Evolutionary conservation across 2,329 filamentous ascomycete species (phyloP).

Genomic region (Cladophialophora chaetospira): DNA sequence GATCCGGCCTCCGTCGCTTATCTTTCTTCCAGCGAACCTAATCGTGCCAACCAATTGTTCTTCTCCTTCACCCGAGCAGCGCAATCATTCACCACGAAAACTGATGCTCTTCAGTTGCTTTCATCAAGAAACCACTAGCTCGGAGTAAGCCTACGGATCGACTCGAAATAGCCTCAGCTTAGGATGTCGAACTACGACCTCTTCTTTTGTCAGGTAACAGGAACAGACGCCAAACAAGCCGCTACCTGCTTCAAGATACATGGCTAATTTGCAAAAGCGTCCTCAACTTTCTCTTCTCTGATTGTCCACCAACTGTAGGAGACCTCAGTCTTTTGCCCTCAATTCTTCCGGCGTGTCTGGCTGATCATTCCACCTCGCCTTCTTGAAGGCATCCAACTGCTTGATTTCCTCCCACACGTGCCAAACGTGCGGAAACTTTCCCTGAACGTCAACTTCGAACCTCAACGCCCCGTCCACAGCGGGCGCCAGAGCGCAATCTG

Average conservation of each 20-base stretch:
- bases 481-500: slow-evolving; percentile 61
- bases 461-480: slow-evolving; percentile 60
- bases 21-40: no score
- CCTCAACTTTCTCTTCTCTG: background rate
- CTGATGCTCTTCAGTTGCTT: no score
- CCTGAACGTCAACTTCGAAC: slow-evolving; percentile 55
- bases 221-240: no score
- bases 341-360: slow-evolving; percentile 56
- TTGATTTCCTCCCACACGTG: slow-evolving; percentile 52
- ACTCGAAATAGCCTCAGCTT: no score
- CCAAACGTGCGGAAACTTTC: slow-evolving; percentile 50
- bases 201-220: no score
- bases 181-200: no score
- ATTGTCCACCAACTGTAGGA: background rate
- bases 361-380: slow-evolving; percentile 58
- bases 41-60: no score
- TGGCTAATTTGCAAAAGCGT: background rate
- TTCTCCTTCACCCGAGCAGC: no score
- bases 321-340: slow-evolving; percentile 19
- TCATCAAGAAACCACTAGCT: no score
- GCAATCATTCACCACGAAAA: no score
- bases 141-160: no score
- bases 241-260: no score
- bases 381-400: slow-evolving; percentile 53
- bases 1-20: background rate